Base-by-base conservation (phyloP, 2,329 filamentous ascomycete genomes). In the Triangularia verruculosa region DNA sequence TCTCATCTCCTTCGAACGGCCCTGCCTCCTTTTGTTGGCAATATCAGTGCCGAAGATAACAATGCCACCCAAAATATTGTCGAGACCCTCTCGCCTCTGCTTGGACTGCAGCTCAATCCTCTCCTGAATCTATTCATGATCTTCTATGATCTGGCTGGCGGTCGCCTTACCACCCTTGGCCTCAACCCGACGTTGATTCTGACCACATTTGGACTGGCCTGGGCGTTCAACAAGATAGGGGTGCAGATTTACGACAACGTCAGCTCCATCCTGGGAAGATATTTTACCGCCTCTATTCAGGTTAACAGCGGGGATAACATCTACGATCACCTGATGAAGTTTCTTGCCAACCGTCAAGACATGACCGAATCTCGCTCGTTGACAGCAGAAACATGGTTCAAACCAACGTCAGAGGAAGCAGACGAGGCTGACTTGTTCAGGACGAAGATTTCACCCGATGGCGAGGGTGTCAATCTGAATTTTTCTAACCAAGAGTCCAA, bases 401-500 rank as follows among this genome's bases (percentile, higher is more conserved):
- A 79, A 68, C 83, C 78, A 17, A 82, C 83, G 0, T 87, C 85
- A 84, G 84, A 85, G 51, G 82, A 83, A 54, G 82, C 86, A 60
- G 79, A 80, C 34, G 78, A 82, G 63, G 72, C 77, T 2, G 77
- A 79, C 54, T 73, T 77, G 1, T 70, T 80, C 25, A 71, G 74
- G 52, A 69, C 72, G 7, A 72, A 74, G 12, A 77, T 73, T 17
- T 73, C 74, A 9, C 69, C 76, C 11, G 77, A 78, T 28, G 78
- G 78, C 13, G 77, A 77, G 13, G 77, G 75, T 2, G 75, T 74
- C n/a, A 85, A 83, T 68, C 80, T 86, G 57, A 87, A 87, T 71
- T 87, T 87, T 73, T 83, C 84, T 3, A 84, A 82, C 65, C 82
- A 86, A 65, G 82, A 84, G 65, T 81, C 82, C 11, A 80, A 80